A percentile compares a stretch with the other conserved stretches of the same genome.
Evolutionary conservation across 768 basidiomycete genomes (phyloP).

Genomic region (Boletus patriciae): DNA sequence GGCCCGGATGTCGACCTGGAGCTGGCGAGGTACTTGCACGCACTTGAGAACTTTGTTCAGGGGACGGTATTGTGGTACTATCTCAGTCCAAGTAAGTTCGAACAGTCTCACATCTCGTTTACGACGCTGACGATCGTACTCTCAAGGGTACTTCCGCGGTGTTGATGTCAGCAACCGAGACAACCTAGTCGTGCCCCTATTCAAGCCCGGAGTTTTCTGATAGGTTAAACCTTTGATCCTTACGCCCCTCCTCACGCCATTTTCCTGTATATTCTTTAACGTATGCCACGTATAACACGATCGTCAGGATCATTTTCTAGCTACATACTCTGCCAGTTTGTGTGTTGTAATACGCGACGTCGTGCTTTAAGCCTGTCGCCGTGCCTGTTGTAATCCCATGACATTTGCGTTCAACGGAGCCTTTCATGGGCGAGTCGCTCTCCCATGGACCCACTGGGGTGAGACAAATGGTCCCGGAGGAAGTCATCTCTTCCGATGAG

Average conservation of each 20-base stretch:
- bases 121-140: constrained; percentile 13
- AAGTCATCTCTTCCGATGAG: background rate
- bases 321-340: too few species aligned
- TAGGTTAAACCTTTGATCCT: background rate
- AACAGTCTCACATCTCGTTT: background rate
- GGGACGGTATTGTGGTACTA: constrained; percentile 43
- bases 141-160: constrained; percentile 35
- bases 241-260: background rate
- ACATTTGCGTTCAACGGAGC: background rate
- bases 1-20: constrained; percentile 37
- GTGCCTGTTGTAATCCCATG: constrained; percentile 6
- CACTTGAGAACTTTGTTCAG: constrained; percentile 40
- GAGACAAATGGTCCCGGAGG: constrained; percentile 5
- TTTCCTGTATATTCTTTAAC: constrained; percentile 23
- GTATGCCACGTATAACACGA: constrained; percentile 16
- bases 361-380: background rate
- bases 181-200: constrained; percentile 32
- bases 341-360: constrained; percentile 17
- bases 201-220: constrained; percentile 28
- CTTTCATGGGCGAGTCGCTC: background rate
- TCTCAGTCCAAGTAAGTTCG: constrained; percentile 35
- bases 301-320: constrained; percentile 12
- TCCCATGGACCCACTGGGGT: background rate
- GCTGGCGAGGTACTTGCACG: constrained; percentile 33
- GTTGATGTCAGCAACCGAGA: constrained; percentile 33